Base-by-base conservation (phyloP, 2,329 filamentous ascomycete species). In the Alternaria rosae region DNA sequence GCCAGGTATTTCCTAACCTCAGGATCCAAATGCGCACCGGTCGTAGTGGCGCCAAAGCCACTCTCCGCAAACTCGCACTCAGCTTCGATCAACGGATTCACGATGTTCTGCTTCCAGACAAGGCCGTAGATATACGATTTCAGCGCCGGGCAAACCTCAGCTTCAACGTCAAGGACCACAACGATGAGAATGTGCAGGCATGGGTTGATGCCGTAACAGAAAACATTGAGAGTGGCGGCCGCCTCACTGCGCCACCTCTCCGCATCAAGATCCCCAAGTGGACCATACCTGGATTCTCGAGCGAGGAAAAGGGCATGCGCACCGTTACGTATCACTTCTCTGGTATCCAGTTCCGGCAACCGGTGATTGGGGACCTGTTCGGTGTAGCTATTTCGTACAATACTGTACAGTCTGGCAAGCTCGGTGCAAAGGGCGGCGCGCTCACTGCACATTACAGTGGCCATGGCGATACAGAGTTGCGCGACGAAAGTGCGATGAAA, bases 101-200 rank as follows among this genome's bases (percentile, higher is more conserved):
- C 43, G 69, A 77, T 45, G 74, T 78, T 2, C 62, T 78, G 2
- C 69, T 79, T 12, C 78, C 78, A 0, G 66, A 73, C 23, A 61
- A 70, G 47, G 67, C 71, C 5, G 54, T 62, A 5, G 78, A 80
- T 45, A 45, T 80, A 10, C 70, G 71, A 2, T 78, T 79, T 58
- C 42, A 55, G 13, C 61, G 53, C 15, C 59, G 62, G 9, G 65
- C 69, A 21, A 62, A 55, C 5, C 25, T 79, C 17, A 54, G 54
- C 9, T 57, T 75, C 23, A 30, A 45, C 17, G 59, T 35, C 28
- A 51, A 55, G 20, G 56, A 58, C 3, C 35, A 63, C 26, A 42
- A 61, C 2, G 61, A 72, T 17, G 48, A 59, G 17, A 62, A 64
- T 17, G 54, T 79, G 3, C 41, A 62, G 15, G 38, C 42, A 2